These are phyloP conservation scores for Lentinus tigrinus DNA, from an alignment of 768 basidiomycete species.

Conservation along the genomic window DNA sequence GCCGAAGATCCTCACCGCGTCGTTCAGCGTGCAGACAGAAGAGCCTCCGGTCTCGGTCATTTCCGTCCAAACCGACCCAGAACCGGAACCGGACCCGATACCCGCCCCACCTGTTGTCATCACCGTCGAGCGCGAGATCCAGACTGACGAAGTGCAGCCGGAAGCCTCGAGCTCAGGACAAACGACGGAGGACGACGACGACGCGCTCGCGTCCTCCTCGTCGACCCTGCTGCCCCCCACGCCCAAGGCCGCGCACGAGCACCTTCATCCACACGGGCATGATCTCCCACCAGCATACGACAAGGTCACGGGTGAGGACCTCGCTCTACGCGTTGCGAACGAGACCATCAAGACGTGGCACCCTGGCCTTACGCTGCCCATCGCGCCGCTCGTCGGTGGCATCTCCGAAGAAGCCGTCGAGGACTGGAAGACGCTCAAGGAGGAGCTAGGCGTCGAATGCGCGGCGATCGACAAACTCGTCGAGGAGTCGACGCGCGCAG, in stretches of 20 bases:
- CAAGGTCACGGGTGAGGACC: conserved; percentile 46
- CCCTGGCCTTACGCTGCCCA: conserved; percentile 48
- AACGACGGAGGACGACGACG: conserved; percentile 44
- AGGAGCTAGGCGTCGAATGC: conserved; percentile 77
- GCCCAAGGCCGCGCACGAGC: conserved; percentile 50
- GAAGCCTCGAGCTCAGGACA: conserved; percentile 34
- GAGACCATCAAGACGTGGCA: conserved; percentile 74
- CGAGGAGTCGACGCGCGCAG: conserved; percentile 39
- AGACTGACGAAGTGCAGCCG: conserved; percentile 51
- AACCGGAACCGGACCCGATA: conserved; percentile 34
- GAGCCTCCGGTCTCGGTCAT: conserved; percentile 23
- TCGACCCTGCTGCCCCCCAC: conserved; percentile 73
- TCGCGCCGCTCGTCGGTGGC: conserved; percentile 46
- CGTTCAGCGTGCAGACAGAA: conserved; percentile 62
- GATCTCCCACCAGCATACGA: conserved; percentile 79
- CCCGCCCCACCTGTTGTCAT: conserved; percentile 26
- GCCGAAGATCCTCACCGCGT: conserved; percentile 43
- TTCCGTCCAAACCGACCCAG: conserved; percentile 41
- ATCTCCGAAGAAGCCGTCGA: conserved; percentile 66
- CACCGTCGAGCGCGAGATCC: conserved; percentile 56
- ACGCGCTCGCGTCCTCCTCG: conserved; percentile 69
- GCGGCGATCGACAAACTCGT: conserved; percentile 73
- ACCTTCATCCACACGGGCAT: conserved; percentile 28
- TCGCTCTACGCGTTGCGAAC: conserved; percentile 50
- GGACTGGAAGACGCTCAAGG: conserved; percentile 79